phyloP scores from a whole-genome alignment of 768 basidiomycete genomes.

The Pleurotus citrinopileatus region DNA sequence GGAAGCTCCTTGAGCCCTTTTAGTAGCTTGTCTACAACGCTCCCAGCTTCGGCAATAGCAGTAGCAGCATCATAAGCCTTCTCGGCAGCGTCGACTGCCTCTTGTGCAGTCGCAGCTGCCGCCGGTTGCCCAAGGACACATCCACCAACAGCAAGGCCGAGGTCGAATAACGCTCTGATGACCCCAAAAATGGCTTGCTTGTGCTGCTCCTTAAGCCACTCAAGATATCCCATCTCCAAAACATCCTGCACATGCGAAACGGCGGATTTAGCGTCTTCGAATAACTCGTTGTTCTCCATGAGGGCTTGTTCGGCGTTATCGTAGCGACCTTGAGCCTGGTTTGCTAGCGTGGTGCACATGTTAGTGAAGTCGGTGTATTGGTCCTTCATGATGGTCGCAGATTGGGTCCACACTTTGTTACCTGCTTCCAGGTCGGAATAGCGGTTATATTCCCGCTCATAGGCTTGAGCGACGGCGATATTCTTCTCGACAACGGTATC shows the following conservation, averaged over 20 bases:
- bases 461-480: not conserved
- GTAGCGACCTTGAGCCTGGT: not conserved
- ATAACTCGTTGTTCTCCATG: not conserved
- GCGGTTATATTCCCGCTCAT: not conserved
- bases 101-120: not conserved
- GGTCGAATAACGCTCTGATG: not conserved
- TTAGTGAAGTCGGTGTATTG: not conserved
- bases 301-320: not conserved
- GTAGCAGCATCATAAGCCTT: not conserved
- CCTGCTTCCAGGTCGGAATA: not conserved
- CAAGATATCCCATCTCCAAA: not conserved
- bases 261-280: not conserved
- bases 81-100: not conserved
- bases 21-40: not conserved
- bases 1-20: conserved; percentile 1
- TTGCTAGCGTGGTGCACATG: not conserved
- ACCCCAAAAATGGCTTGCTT: not conserved
- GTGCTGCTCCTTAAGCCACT: not conserved
- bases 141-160: not conserved
- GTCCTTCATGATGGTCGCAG: not conserved
- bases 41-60: not conserved
- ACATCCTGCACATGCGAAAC: not conserved
- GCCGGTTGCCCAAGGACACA: not conserved
- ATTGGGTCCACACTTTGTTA: not conserved
- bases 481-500: not conserved